phyloP scores from a whole-genome alignment of 768 basidiomycete genomes.

The Mycena crocata region DNA sequence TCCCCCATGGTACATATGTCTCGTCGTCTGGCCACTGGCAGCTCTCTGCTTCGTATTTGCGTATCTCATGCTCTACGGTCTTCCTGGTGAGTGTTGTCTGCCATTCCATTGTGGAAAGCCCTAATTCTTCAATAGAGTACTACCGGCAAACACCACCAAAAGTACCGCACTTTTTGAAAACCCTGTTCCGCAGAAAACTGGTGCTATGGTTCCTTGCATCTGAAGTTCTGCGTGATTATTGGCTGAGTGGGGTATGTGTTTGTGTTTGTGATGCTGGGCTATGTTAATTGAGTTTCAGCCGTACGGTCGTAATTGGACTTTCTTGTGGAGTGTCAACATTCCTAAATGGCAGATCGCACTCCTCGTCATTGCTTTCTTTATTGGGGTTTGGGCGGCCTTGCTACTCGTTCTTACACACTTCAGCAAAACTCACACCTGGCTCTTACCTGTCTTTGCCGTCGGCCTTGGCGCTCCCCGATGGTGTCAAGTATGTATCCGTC shows the following conservation, averaged over 20 bases:
- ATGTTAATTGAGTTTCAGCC: constrained; percentile 59
- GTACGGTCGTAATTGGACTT: constrained; percentile 95
- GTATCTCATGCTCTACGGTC: constrained; percentile 86
- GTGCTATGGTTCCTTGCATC: constrained; percentile 96
- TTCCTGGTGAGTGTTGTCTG: constrained; percentile 73
- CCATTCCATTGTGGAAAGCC: neutral
- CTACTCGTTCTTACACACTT: constrained; percentile 83
- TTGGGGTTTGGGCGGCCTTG: constrained; percentile 86
- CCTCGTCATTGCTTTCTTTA: constrained; percentile 86
- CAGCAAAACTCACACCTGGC: constrained; percentile 95
- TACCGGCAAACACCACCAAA: constrained; percentile 94
- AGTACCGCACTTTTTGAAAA: constrained; percentile 91
- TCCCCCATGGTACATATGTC: constrained; percentile 88
- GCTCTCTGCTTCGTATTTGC: constrained; percentile 80
- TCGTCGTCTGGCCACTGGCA: constrained; percentile 85
- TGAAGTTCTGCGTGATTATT: constrained; percentile 92
- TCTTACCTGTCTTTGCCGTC: constrained; percentile 94
- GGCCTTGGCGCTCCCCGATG: constrained; percentile 94
- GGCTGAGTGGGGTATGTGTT: constrained; percentile 83
- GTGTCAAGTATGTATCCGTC: constrained; percentile 77
- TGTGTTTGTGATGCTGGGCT: neutral
- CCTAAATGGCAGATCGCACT: constrained; percentile 86
- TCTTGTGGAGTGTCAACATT: constrained; percentile 89
- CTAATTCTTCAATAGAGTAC: constrained; percentile 65
- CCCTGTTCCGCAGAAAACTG: constrained; percentile 89